These are phyloP conservation scores for Diphasiastrum complanatum DNA, from an alignment of 83 land plant genomes.

Conservation along the genomic window DNA sequence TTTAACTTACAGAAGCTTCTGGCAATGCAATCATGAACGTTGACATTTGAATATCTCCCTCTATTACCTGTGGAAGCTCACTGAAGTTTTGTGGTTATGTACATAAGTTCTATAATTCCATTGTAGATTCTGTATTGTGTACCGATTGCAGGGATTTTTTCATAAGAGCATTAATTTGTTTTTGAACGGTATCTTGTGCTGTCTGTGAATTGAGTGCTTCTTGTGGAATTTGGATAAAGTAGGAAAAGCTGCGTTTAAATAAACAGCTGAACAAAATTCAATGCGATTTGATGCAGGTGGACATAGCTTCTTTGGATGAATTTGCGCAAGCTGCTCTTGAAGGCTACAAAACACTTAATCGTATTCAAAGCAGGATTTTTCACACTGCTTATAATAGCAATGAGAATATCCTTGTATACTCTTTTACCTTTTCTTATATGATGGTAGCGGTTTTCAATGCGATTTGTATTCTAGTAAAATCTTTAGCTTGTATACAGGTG, in stretches of 20 bases:
- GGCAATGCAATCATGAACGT: too few species aligned
- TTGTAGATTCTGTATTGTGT: too few species aligned
- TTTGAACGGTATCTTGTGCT: not conserved
- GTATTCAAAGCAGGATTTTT: slow-evolving; percentile 91
- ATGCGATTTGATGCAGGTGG: slow-evolving; percentile 50
- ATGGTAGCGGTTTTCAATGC: not conserved
- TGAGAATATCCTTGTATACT: slow-evolving; percentile 79
- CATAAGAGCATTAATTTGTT: not conserved
- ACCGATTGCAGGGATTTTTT: not conserved
- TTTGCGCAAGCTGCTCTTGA: slow-evolving; percentile 93
- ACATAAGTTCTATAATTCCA: too few species aligned
- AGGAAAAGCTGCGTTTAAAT: not conserved
- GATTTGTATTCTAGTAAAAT: not conserved
- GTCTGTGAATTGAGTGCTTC: too few species aligned
- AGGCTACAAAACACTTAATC: slow-evolving; percentile 88
- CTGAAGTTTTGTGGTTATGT: too few species aligned
- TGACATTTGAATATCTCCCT: too few species aligned
- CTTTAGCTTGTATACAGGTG: slow-evolving; percentile 5
- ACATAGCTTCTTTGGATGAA: slow-evolving; percentile 77
- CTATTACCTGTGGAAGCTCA: too few species aligned
- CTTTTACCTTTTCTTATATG: not conserved
- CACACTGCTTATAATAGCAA: slow-evolving; percentile 74
- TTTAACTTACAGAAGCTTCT: too few species aligned
- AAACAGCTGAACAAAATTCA: slow-evolving; percentile 5
- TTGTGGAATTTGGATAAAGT: slow-evolving; percentile 8